Conservation (phyloP, 2,329 filamentous ascomycete species). For the Uncinocarpus reesii region DNA sequence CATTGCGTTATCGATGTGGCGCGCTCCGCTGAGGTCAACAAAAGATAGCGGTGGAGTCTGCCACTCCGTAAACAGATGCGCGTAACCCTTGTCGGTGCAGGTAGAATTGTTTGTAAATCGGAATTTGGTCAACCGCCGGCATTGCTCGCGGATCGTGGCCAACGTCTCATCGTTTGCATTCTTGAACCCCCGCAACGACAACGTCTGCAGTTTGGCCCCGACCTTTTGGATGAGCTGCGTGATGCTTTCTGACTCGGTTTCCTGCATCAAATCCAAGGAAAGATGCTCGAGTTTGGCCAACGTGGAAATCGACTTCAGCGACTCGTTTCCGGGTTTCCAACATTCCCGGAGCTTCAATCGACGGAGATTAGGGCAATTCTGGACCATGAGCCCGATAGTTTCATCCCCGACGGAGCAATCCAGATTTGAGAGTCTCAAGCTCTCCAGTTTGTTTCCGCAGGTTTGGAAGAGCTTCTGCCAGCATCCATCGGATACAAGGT, state of each 20-base stretch:
- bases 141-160: slow-evolving; percentile 58
- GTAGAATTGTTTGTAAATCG: slow-evolving; percentile 67
- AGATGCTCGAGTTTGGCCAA: slow-evolving; percentile 61
- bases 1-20: slow-evolving; percentile 61
- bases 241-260: slow-evolving; percentile 42
- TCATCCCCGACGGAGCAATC: slow-evolving; percentile 72
- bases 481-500: slow-evolving; percentile 64
- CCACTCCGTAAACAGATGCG: slow-evolving; percentile 65
- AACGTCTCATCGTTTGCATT: slow-evolving; percentile 60
- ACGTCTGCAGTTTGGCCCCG: slow-evolving; percentile 59
- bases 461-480: slow-evolving; percentile 61
- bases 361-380: slow-evolving; percentile 56
- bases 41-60: slow-evolving; percentile 58
- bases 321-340: slow-evolving; percentile 57
- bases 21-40: slow-evolving; percentile 66
- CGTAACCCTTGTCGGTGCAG: slow-evolving; percentile 66
- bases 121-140: slow-evolving; percentile 60
- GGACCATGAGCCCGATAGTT: slow-evolving; percentile 51
- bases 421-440: slow-evolving; percentile 70
- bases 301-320: slow-evolving; percentile 54
- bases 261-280: slow-evolving; percentile 56
- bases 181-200: slow-evolving; percentile 63
- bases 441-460: slow-evolving; percentile 55
- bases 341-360: slow-evolving; percentile 76
- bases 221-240: slow-evolving; percentile 51